phyloP scores from a whole-genome alignment of 495 filamentous ascomycete genomes.

The Podospora australis region DNA sequence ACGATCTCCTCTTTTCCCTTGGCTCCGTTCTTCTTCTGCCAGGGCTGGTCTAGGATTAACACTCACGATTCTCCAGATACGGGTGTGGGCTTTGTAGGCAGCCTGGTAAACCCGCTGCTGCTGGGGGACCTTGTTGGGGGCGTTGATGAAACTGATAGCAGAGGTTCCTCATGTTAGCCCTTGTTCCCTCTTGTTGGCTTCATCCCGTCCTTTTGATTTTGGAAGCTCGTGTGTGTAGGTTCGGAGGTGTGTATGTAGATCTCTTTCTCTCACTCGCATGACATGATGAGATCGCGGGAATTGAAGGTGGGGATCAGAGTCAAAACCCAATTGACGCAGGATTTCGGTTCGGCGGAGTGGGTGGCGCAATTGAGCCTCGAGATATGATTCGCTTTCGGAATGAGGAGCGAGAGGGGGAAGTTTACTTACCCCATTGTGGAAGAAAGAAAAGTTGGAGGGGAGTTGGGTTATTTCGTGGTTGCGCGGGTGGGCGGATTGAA shows the following conservation, averaged over 20 bases:
- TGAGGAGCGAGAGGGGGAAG: background rate
- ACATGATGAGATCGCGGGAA: too few species aligned
- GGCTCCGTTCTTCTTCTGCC: background rate
- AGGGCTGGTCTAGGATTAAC: background rate
- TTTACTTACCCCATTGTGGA: constrained; percentile 21
- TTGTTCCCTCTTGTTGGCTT: background rate
- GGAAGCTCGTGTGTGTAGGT: too few species aligned
- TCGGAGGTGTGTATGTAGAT: too few species aligned
- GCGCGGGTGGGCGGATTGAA: constrained; percentile 21
- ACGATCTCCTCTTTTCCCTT: too few species aligned
- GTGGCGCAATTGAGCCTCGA: background rate
- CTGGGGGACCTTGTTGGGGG: constrained; percentile 76
- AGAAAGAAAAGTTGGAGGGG: constrained; percentile 5
- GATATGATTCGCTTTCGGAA: background rate
- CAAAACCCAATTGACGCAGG: too few species aligned
- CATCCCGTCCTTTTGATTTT: background rate
- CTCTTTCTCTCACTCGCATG: too few species aligned
- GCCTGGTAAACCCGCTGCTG: constrained; percentile 80
- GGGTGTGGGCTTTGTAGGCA: constrained; percentile 60
- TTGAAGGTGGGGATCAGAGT: too few species aligned
- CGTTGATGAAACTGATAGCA: constrained; percentile 58
- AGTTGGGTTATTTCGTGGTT: background rate
- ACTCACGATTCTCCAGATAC: constrained; percentile 85
- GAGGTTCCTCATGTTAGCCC: constrained; percentile 10
- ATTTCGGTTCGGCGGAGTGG: too few species aligned